These are phyloP conservation scores for Podaxis rugospora DNA, from an alignment of 768 basidiomycete genomes.

Conservation along the genomic window DNA sequence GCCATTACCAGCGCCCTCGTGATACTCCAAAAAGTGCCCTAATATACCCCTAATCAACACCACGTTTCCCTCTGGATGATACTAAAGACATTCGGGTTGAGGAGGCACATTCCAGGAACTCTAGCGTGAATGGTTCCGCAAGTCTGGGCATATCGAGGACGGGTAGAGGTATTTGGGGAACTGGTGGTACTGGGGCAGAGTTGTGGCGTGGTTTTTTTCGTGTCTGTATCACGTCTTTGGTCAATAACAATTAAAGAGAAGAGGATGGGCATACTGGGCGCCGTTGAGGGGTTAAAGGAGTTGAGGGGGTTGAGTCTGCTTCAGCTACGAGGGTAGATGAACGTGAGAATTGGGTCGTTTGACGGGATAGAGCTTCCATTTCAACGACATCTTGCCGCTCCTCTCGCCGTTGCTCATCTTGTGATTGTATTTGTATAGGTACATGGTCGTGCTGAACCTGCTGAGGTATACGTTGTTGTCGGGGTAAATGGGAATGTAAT, in stretches of 20 bases:
- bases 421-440: not conserved
- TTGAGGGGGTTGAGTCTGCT: not conserved
- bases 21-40: too few species aligned
- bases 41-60: not conserved
- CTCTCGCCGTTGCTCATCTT: not conserved
- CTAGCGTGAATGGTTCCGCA: not conserved
- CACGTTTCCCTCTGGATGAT: not conserved
- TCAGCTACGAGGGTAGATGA: slow-evolving; percentile 9
- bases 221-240: not conserved
- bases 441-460: not conserved
- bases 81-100: not conserved
- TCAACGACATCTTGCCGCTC: not conserved
- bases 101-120: not conserved
- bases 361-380: not conserved
- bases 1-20: not conserved
- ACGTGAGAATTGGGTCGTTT: slow-evolving; percentile 4
- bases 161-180: not conserved
- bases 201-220: not conserved
- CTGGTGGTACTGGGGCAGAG: not conserved
- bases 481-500: not conserved
- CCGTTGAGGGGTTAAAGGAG: not conserved
- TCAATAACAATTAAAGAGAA: not conserved
- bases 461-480: not conserved
- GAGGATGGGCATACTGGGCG: too few species aligned
- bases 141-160: not conserved